Base-by-base conservation (phyloP, 2,329 filamentous ascomycete genomes). In the Aspergillus sp. region DNA sequence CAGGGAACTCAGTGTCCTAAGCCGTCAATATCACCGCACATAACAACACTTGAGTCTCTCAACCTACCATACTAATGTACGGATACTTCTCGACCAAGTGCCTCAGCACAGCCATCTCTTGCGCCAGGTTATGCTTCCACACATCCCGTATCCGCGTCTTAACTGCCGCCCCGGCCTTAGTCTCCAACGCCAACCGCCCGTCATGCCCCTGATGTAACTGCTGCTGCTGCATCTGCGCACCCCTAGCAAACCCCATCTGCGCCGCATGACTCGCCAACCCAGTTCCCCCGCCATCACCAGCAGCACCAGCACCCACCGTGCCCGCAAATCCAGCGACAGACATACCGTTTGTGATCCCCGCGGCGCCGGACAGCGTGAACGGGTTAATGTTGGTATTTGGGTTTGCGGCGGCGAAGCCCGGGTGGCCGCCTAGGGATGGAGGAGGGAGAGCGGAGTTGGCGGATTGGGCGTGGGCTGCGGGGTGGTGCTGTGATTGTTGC, bases 1-100 rank as follows among this genome's bases (percentile, higher is more conserved):
- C 93, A n/a, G 93, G 93, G 60, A 98, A 98, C 66, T 97, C 91
- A 20, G 93, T 96, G 66, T 98, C 93, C 90, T 95, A 64, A 45
- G 49, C 44, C 7, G 23, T 25, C 23, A 25, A 27, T 27, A 27
- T 35, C 45, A 22, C 27, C 19, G 20, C 13, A 25, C 20, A 15
- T 23, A 41, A 46, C 46, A 38, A 65, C 15, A 25, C 44, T 20
- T 7, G 23, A 25, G 25, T 27, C 25, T 3, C 25, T 10, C 25
- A 30, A 30, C 85, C 75, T 75, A 95, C 90, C 93, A 98, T 97
- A 60, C 90, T 91, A 70, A 98, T 91, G 66, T 94, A 97, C 38
- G 90, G 88, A 68, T 94, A 97, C 61, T 86, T 88, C 53, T 95
- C 87, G 54, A 97, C 83, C 60, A 97, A 74, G 50, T 86, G 82